A percentile compares a stretch with the other conserved stretches of the same genome.
These are phyloP conservation scores for Penicillium sp. DNA, from an alignment of 2,329 filamentous ascomycete genomes.

Conservation along the genomic window DNA sequence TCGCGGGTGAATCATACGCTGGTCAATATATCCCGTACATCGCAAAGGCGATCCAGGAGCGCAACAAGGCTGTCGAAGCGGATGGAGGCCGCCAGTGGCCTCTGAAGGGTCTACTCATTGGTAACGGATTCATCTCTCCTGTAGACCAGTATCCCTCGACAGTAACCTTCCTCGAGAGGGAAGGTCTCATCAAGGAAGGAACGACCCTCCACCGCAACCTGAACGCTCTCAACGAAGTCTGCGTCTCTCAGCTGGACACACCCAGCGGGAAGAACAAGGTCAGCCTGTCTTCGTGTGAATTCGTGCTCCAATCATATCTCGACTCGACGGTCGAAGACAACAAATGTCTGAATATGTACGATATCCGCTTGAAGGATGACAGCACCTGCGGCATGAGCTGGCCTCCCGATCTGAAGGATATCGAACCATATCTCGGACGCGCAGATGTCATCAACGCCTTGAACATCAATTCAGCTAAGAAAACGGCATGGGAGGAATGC, in stretches of 20 bases:
- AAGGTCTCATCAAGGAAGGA: constrained; percentile 70
- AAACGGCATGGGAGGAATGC: constrained; percentile 90
- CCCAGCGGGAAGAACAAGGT: constrained; percentile 63
- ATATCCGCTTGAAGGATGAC: constrained; percentile 79
- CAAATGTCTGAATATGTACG: constrained; percentile 94
- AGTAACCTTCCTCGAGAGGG: constrained; percentile 76
- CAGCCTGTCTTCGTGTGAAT: constrained; percentile 72
- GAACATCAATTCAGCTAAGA: constrained; percentile 79
- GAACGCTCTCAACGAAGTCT: constrained; percentile 69
- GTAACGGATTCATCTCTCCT: constrained; percentile 96
- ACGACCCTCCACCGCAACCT: constrained; percentile 62
- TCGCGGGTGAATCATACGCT: constrained; percentile 94
- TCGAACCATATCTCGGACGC: constrained; percentile 83
- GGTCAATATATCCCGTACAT: constrained; percentile 98
- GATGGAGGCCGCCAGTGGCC: constrained; percentile 64
- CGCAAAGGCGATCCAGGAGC: constrained; percentile 82
- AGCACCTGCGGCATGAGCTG: constrained; percentile 96
- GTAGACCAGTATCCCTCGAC: constrained; percentile 88
- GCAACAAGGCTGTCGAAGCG: constrained; percentile 66
- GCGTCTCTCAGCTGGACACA: constrained; percentile 62
- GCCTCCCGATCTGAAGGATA: constrained; percentile 78
- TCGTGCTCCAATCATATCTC: constrained; percentile 73
- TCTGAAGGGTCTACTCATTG: constrained; percentile 83
- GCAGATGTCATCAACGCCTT: constrained; percentile 77
- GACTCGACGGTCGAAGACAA: constrained; percentile 61